Evolutionary conservation across 2,329 filamentous ascomycete species (phyloP).

Genomic region (Rhinocladiella similis): DNA sequence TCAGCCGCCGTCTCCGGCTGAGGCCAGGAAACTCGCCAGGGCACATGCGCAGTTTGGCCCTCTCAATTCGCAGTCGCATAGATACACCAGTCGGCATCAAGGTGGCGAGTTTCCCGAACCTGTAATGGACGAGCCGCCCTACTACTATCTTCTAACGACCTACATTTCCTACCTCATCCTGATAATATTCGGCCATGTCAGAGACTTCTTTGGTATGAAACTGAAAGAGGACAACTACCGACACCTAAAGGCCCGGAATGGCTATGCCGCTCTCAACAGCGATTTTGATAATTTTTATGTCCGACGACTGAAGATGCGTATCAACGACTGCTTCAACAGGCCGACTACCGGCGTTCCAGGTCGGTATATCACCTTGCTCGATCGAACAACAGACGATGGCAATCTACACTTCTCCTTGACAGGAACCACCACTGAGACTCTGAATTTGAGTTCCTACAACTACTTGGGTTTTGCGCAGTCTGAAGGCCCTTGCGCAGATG

Average conservation of each 20-base stretch:
- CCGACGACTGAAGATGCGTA: conserved; percentile 83
- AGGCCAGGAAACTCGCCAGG: conserved; percentile 72
- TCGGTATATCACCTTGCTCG: conserved; percentile 87
- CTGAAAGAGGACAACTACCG: conserved; percentile 87
- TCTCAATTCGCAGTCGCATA: conserved; percentile 74
- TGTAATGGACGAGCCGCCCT: conserved; percentile 91
- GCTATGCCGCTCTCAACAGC: conserved; percentile 92
- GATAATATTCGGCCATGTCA: conserved; percentile 90
- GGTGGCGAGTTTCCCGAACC: conserved; percentile 78
- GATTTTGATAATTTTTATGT: conserved; percentile 99
- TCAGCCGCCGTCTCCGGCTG: conserved; percentile 81
- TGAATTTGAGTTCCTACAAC: conserved; percentile 99
- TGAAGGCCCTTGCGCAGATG: conserved; percentile 92
- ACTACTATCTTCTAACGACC: conserved; percentile 94
- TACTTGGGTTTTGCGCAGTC: conserved; percentile 98
- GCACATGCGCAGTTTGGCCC: conserved; percentile 91
- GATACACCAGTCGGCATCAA: conserved; percentile 85
- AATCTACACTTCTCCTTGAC: conserved; percentile 88
- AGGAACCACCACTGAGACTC: conserved; percentile 86
- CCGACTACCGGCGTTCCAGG: conserved; percentile 92
- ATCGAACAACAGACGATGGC: conserved; percentile 86
- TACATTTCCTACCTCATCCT: conserved; percentile 97
- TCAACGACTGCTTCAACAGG: conserved; percentile 95
- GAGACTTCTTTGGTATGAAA: conserved; percentile 96
- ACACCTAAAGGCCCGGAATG: conserved; percentile 77